These are phyloP conservation scores for Populus davidiana DNA, from an alignment of 345 rosid species.

Conservation along the genomic window DNA sequence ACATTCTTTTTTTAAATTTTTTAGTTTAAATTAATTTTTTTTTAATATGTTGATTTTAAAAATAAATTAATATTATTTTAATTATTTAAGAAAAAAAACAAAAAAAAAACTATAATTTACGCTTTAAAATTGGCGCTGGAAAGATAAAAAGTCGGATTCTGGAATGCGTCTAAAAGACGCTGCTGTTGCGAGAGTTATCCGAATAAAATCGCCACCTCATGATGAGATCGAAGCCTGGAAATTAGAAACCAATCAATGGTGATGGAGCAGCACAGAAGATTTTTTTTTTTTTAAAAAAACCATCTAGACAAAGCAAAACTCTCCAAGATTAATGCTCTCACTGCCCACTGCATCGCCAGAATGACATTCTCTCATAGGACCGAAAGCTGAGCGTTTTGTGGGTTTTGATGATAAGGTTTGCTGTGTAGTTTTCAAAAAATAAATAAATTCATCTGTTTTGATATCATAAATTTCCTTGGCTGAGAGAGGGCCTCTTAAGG, in stretches of 20 bases:
- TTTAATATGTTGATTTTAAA: too few relatives aligned
- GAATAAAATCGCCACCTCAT: neutral
- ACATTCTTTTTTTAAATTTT: too few relatives aligned
- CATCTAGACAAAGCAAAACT: neutral
- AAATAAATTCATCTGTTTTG: neutral
- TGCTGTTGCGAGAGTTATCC: neutral
- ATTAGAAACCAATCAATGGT: neutral
- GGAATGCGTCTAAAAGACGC: constrained; percentile 3
- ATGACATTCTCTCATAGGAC: neutral
- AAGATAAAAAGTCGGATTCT: neutral
- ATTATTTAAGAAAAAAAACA: too few relatives aligned
- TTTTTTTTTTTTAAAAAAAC: neutral
- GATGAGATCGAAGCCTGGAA: neutral
- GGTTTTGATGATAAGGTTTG: neutral
- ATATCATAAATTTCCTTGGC: neutral
- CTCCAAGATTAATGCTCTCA: neutral
- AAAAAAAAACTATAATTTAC: too few relatives aligned
- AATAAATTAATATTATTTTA: too few relatives aligned
- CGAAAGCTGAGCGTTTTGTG: neutral
- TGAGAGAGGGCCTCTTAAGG: neutral
- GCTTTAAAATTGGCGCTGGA: neutral
- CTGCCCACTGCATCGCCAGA: neutral
- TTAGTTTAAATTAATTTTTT: too few relatives aligned
- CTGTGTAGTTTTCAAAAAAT: neutral
- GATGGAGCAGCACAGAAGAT: neutral